A percentile compares a stretch with the other conserved stretches of the same genome.
Conservation (phyloP, 139 green algal genomes). For the Chara braunii region DNA sequence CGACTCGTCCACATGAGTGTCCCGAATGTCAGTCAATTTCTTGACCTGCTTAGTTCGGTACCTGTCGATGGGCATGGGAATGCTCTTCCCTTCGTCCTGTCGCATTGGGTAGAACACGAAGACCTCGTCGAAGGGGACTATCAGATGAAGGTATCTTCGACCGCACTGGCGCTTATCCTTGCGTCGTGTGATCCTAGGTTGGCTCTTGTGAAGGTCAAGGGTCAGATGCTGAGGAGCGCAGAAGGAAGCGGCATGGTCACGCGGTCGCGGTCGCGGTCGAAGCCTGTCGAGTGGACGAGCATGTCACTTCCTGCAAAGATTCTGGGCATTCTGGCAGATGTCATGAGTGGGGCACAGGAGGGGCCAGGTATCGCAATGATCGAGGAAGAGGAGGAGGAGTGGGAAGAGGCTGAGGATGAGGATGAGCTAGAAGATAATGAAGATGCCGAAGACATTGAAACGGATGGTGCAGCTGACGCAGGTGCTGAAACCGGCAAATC, state of each 20-base stretch:
- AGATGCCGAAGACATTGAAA: neutral
- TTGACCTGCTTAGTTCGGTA: neutral
- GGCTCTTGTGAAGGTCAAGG: slow-evolving; percentile 44
- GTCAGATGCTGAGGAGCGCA: slow-evolving; percentile 50
- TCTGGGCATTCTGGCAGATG: neutral
- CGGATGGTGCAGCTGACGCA: neutral
- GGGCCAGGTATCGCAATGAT: neutral
- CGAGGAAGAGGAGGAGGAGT: neutral
- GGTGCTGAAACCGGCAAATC: no score
- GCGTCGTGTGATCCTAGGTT: slow-evolving; percentile 38
- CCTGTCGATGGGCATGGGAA: neutral
- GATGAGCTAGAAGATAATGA: slow-evolving; percentile 13
- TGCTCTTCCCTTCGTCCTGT: slow-evolving; percentile 8
- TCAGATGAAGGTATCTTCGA: slow-evolving; percentile 54
- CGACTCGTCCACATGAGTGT: slow-evolving; percentile 23
- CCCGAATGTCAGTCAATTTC: neutral
- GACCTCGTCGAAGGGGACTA: slow-evolving; percentile 53
- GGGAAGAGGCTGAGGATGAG: slow-evolving; percentile 14
- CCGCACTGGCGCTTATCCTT: slow-evolving; percentile 52
- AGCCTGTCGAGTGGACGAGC: neutral
- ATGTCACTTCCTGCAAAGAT: neutral
- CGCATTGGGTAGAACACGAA: neutral
- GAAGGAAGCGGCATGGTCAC: neutral
- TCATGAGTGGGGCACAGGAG: neutral
- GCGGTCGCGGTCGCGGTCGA: neutral